Base-by-base conservation (phyloP, 805 yeast species). In the Nakazawaea pomicola region DNA sequence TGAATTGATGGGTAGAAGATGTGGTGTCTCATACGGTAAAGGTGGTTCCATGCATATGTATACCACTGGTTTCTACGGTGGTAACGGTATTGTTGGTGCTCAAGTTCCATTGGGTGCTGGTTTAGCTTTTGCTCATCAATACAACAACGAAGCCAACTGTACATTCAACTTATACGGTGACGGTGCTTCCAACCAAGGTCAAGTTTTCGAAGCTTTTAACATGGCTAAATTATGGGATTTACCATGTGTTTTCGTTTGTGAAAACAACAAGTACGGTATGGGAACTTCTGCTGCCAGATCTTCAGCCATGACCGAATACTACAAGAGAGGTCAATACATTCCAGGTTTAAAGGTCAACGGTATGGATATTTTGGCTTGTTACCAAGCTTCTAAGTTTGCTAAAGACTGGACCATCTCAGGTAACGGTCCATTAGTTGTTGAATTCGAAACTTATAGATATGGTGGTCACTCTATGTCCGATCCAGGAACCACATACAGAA, bases 391-490 rank as follows among this genome's bases (percentile, higher is more conserved):
- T 56, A 86, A 83, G 70, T 93, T 86, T 58, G 98, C 98, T 60
- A 90, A 89, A 74, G 96, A 91, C 67, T 93, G 95, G 96, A 74
- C 86, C 65, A 74, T 84, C 48, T 70, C 81, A 47, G 96, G 96
- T 60, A 90, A 91, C 60, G 99, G 98, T 51, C 99, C 99, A 50
- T 69, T 93, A 54, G 96, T 93, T 41, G 62, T 93, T 54, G 99
- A 93, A 76, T 93, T 84, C 70, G 97, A 90, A 74, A 93, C 99
- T 56, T 93, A 93, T 74, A 85, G 99, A 78, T 93, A 93, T 67
- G 98, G 98, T 75, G 99, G 99, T 67, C 99, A 93, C 80, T 93
- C 99, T 55, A 93, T 93, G 98, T 91, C 98, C 54, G 99, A 93
- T 72, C 99, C 99, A 60, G 99, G 99, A 78, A 93, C 99, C 67